Base-by-base conservation (phyloP, 495 filamentous ascomycete species). In the Penicillium fimorum region DNA sequence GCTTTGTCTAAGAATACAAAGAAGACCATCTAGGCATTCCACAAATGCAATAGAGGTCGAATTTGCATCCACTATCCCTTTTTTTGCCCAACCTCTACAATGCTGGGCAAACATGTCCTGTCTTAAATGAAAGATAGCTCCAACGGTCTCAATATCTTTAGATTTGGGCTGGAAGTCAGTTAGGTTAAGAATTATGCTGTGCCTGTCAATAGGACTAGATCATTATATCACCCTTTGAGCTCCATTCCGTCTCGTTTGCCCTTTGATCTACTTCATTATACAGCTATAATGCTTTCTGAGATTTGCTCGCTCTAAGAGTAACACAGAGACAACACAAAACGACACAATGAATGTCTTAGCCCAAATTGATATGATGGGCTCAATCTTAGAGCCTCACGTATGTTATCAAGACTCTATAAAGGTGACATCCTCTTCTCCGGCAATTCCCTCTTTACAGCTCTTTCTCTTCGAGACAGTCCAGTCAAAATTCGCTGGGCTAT, bases 171-270 rank as follows among this genome's bases (percentile, higher is more conserved):
- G 25, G 30, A 12, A 3, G 11, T 32, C 24, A 25, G 59, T 47
- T 54, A 25, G 37, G 25, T 50, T 50, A 27, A 55, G 42, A 55
- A 55, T 55, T 59, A 30, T 10, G 50, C n/a, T 17, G 52, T 54
- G 22, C 52, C 42, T 54, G 43, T 29, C 13, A 20, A 18, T 54
- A 40, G 22, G 52, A 43, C 42, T 54, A 20, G 42, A 33, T 20
- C 42, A 54, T 24, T 37, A 9, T 47, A 2, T 18, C n/a, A 18
- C n/a, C 12, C 50, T 54, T 54, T 54, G 4, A 38, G 12, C 20
- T 45, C 29, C 9, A 18, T 30, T 38, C 15, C 6, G 11, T 9
- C 10, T 5, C 22, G 32, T 54, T 38, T 52, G 38, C 25, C 32
- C 22, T 32, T 13, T 10, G 40, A 27, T 7, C 6, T 18, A 13